These are phyloP conservation scores for Clonostachys rosea DNA, from an alignment of 2,329 filamentous ascomycete species.

Conservation along the genomic window DNA sequence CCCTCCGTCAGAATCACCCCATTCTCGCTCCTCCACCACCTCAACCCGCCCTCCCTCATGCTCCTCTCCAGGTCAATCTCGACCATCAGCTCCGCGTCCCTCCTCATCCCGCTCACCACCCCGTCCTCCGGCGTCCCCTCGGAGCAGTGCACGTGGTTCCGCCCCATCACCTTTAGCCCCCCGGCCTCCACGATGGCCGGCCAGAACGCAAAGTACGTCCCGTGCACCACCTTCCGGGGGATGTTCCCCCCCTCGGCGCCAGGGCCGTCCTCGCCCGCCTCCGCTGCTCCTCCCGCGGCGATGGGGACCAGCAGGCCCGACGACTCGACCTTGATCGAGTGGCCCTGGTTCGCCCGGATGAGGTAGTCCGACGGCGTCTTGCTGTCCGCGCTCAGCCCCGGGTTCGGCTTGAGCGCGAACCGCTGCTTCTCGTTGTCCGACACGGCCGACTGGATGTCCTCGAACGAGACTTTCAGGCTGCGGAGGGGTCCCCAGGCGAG, in stretches of 20 bases:
- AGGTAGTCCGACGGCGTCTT: slow-evolving; percentile 64
- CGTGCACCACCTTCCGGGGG: slow-evolving; percentile 83
- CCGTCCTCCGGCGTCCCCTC: slow-evolving; percentile 58
- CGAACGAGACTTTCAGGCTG: slow-evolving; percentile 67
- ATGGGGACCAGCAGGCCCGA: slow-evolving; percentile 67
- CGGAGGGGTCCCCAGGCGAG: slow-evolving; percentile 55
- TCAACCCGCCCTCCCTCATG: slow-evolving; percentile 51
- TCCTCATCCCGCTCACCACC: slow-evolving; percentile 78
- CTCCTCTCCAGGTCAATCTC: slow-evolving; percentile 69
- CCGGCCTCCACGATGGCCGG: slow-evolving; percentile 67
- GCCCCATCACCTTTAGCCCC: slow-evolving; percentile 73
- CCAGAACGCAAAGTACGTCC: slow-evolving; percentile 84
- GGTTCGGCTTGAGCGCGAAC: slow-evolving; percentile 67
- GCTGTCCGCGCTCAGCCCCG: slow-evolving; percentile 14
- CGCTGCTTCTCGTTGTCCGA: slow-evolving; percentile 82
- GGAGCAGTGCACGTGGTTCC: slow-evolving; percentile 90
- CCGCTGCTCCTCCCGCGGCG: too few species aligned
- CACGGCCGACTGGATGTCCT: slow-evolving; percentile 69
- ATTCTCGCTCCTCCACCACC: slow-evolving; percentile 79
- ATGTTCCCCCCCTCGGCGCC: too few species aligned
- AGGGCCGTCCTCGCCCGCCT: slow-evolving; percentile 24
- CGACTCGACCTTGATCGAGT: slow-evolving; percentile 74
- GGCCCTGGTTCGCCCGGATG: slow-evolving; percentile 94
- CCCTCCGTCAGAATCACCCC: slow-evolving; percentile 67
- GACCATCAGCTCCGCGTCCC: slow-evolving; percentile 71